These are phyloP conservation scores for Fusarium torulosum DNA, from an alignment of 2,329 filamentous ascomycete species.

Conservation along the genomic window DNA sequence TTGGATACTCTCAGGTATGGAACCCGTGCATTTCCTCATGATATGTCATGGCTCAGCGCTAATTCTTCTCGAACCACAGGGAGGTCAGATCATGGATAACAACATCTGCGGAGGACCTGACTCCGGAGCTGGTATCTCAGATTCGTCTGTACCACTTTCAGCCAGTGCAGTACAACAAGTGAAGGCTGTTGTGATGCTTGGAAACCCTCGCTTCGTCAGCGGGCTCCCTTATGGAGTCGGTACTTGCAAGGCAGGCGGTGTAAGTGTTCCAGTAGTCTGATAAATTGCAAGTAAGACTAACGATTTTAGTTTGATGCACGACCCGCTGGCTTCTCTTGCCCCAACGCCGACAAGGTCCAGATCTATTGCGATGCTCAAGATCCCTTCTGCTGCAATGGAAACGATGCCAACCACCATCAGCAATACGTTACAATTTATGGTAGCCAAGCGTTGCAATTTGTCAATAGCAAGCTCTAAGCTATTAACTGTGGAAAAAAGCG, in stretches of 20 bases:
- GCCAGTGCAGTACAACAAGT: conserved; percentile 65
- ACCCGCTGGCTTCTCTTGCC: conserved; percentile 68
- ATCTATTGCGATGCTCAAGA: conserved; percentile 75
- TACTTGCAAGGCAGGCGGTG: conserved; percentile 67
- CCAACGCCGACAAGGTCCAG: conserved; percentile 65
- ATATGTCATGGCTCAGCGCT: fast-evolving
- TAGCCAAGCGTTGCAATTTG: conserved; percentile 68
- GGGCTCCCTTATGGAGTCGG: conserved; percentile 71
- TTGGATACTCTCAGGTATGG: conserved; percentile 71
- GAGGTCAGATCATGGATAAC: conserved; percentile 73
- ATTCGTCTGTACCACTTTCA: conserved; percentile 58
- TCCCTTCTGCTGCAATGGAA: conserved; percentile 76
- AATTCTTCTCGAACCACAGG: conserved; percentile 52
- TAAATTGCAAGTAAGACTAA: not conserved
- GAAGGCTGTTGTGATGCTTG: conserved; percentile 75
- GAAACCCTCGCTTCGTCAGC: conserved; percentile 68
- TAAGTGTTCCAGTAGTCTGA: conserved; percentile 53
- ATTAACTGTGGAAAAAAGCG: no score
- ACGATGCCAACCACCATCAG: conserved; percentile 69
- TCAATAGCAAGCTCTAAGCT: conserved; percentile 58
- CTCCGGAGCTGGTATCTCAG: conserved; percentile 58
- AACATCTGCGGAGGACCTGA: conserved; percentile 72
- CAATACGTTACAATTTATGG: conserved; percentile 75
- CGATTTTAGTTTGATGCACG: conserved; percentile 69
- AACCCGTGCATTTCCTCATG: fast-evolving